These are phyloP conservation scores for Chenopodium album DNA, from an alignment of 148 eudicot species.

Conservation along the genomic window DNA sequence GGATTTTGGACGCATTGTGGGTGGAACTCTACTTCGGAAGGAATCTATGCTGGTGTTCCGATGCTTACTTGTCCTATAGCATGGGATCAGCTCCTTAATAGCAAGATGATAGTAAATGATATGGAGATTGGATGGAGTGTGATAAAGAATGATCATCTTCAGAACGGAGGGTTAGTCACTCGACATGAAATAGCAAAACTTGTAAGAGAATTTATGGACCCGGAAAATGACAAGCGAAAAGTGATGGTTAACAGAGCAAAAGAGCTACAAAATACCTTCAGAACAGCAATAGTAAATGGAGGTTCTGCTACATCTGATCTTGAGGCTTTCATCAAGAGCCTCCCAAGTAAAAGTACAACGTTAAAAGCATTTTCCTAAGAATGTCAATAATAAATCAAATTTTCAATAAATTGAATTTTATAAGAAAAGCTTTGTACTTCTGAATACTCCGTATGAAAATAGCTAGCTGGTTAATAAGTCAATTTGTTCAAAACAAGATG, in stretches of 20 bases:
- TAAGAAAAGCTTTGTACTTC: too few species aligned
- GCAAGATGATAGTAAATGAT: constrained; percentile 47
- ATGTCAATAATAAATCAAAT: too few species aligned
- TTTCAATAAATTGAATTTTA: too few species aligned
- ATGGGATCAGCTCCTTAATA: constrained; percentile 44
- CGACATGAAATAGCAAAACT: constrained; percentile 34
- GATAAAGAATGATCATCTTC: not conserved
- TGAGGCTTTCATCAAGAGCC: constrained; percentile 24
- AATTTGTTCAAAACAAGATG: too few species aligned
- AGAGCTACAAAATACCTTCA: constrained; percentile 13
- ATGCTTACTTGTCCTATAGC: constrained; percentile 48
- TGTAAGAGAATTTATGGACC: constrained; percentile 41
- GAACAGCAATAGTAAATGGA: constrained; percentile 21
- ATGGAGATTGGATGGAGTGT: constrained; percentile 49
- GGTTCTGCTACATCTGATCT: constrained; percentile 31
- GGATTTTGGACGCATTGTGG: constrained; percentile 66
- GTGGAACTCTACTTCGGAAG: constrained; percentile 60
- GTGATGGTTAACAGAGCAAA: constrained; percentile 31
- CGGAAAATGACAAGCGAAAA: constrained; percentile 28
- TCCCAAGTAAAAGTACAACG: too few species aligned
- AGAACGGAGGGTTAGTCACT: constrained; percentile 21
- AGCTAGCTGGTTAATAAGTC: too few species aligned
- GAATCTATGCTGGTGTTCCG: constrained; percentile 44
- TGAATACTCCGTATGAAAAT: too few species aligned
- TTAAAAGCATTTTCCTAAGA: too few species aligned